These are phyloP conservation scores for Saprolegnia parasitica DNA, from an alignment of 352 stramenopile species.

Conservation along the genomic window DNA sequence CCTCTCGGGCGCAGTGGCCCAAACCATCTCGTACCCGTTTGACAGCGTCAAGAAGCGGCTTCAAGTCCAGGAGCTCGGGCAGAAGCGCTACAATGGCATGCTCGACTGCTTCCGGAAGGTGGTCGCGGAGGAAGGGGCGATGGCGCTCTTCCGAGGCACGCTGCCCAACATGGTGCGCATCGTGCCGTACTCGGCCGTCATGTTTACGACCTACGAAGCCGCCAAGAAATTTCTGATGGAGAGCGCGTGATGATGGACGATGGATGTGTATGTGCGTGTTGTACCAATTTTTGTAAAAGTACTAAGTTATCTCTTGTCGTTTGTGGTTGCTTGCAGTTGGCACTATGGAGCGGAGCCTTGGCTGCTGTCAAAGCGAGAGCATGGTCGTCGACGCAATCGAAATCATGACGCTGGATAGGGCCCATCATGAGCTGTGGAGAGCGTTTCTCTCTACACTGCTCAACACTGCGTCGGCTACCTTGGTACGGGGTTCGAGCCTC, in stretches of 20 bases:
- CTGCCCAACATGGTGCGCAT: conserved; percentile 74
- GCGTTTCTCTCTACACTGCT: too few relatives aligned
- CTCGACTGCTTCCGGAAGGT: conserved; percentile 71
- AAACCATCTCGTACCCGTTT: conserved; percentile 82
- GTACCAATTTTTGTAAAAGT: too few relatives aligned
- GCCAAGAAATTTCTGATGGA: conserved; percentile 50
- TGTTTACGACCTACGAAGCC: conserved; percentile 80
- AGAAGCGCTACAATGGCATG: conserved; percentile 52
- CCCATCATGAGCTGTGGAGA: too few relatives aligned
- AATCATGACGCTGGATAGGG: too few relatives aligned
- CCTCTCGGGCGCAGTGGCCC: conserved; percentile 59
- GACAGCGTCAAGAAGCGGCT: conserved; percentile 82
- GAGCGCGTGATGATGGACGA: conserved; percentile 65
- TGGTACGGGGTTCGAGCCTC: too few relatives aligned
- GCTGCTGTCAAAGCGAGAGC: too few relatives aligned
- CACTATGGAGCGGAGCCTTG: too few relatives aligned
- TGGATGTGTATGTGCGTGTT: conserved; percentile 70
- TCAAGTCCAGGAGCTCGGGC: conserved; percentile 43
- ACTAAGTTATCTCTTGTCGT: neutral
- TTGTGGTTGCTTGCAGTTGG: neutral
- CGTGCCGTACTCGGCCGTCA: conserved; percentile 74
- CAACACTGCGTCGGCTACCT: too few relatives aligned
- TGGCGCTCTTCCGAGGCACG: conserved; percentile 70
- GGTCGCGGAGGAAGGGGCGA: conserved; percentile 57
- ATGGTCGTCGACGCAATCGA: too few relatives aligned